These are phyloP conservation scores for Trichoderma orchidacearum DNA, from an alignment of 495 filamentous ascomycete species.

Conservation along the genomic window DNA sequence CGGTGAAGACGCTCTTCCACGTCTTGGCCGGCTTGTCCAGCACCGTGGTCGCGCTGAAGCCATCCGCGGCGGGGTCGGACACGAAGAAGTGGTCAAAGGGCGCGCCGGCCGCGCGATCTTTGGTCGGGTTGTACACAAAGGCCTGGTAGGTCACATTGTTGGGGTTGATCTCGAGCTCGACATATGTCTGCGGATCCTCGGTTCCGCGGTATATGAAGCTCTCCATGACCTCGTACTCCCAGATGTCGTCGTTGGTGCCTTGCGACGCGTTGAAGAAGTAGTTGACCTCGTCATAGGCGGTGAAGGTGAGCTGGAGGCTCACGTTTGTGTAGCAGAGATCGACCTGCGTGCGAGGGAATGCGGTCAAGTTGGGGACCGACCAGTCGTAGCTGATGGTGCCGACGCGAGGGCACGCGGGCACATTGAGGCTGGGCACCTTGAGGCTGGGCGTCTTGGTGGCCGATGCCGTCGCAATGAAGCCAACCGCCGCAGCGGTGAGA, in stretches of 20 bases:
- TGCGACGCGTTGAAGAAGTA: conserved; percentile 18
- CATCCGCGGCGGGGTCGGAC: conserved; percentile 11
- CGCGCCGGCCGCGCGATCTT: conserved; percentile 11
- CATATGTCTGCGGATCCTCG: conserved; percentile 16
- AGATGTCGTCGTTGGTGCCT: conserved; percentile 17
- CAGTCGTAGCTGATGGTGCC: conserved; percentile 15
- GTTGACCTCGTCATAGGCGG: conserved; percentile 15
- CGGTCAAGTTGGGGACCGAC: conserved; percentile 10
- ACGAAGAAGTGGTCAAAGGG: conserved; percentile 14
- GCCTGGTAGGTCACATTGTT: conserved; percentile 23
- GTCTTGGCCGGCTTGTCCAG: conserved; percentile 12
- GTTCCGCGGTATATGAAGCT: conserved; percentile 17
- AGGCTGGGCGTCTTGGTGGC: neutral
- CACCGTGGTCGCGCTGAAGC: conserved; percentile 12
- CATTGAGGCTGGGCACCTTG: conserved; percentile 1
- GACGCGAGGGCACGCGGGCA: conserved; percentile 13
- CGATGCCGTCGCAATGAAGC: neutral
- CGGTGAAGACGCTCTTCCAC: conserved; percentile 12
- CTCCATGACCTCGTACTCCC: conserved; percentile 22
- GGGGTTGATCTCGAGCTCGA: conserved; percentile 21
- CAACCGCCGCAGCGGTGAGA: neutral
- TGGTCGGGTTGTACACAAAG: conserved; percentile 21
- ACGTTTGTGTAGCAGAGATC: conserved; percentile 18
- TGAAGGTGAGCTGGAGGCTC: conserved; percentile 16
- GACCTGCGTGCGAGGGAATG: conserved; percentile 17